Evolutionary conservation across 2,329 filamentous ascomycete species (phyloP).

Genomic region (Pseudocercospora eumusae): DNA sequence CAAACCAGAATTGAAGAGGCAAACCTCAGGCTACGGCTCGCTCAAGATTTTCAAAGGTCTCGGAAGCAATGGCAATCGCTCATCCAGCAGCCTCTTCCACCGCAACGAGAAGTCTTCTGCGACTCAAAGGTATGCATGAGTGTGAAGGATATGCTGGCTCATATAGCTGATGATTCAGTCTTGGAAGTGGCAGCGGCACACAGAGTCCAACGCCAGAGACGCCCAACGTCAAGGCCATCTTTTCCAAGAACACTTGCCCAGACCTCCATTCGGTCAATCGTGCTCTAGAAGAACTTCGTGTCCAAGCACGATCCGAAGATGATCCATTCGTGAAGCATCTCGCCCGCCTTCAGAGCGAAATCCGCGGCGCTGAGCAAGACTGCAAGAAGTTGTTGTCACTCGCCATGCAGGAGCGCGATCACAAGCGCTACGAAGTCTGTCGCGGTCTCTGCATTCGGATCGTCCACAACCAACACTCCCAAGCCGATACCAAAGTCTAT

Average conservation of each 20-base stretch:
- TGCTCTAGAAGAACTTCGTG: conserved; percentile 24
- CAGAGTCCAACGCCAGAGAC: conserved; percentile 22
- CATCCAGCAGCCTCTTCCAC: conserved; percentile 6
- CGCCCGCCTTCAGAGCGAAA: conserved; percentile 19
- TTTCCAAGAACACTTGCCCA: conserved; percentile 21
- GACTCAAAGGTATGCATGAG: conserved; percentile 4
- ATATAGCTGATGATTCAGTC: background rate
- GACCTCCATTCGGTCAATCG: conserved; percentile 27
- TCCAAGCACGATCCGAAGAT: conserved; percentile 5
- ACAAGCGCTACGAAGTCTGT: conserved; percentile 26
- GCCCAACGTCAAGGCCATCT: conserved; percentile 23
- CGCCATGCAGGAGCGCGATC: conserved; percentile 30
- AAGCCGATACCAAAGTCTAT: conserved; percentile 28
- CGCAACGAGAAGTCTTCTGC: conserved; percentile 5
- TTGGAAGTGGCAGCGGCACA: conserved; percentile 16
- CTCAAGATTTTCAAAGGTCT: conserved; percentile 6
- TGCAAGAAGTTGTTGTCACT: conserved; percentile 24
- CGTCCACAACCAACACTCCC: conserved; percentile 26
- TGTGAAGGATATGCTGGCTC: background rate
- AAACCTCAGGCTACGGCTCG: conserved; percentile 1
- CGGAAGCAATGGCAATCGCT: conserved; percentile 7
- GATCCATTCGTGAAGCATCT: conserved; percentile 20
- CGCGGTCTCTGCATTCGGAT: conserved; percentile 29
- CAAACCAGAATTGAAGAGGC: conserved; percentile 5
- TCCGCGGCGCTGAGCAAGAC: conserved; percentile 21